These are phyloP conservation scores for Bromus sterilis DNA, from an alignment of 176 grass and related monocot species.

Conservation along the genomic window DNA sequence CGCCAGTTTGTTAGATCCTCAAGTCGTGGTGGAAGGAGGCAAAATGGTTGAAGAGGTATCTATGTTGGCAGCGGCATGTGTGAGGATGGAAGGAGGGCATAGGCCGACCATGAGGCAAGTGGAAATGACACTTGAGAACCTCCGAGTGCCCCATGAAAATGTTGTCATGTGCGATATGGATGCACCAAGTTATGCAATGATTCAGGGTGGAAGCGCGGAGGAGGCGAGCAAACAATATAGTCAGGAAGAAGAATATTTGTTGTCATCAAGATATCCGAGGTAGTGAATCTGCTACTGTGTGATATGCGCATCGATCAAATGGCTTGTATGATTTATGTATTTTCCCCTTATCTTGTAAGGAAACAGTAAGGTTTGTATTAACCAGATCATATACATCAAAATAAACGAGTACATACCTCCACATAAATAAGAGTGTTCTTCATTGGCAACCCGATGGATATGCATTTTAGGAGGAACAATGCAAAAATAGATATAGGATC, in stretches of 20 bases:
- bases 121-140: not conserved
- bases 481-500: too few species aligned
- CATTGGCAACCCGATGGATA: not conserved
- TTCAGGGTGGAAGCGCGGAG: not conserved
- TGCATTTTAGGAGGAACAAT: too few species aligned
- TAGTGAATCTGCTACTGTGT: not conserved
- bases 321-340: not conserved
- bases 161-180: not conserved
- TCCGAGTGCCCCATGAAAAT: not conserved
- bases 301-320: not conserved
- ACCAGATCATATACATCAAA: not conserved
- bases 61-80: conserved; percentile 12
- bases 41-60: not conserved
- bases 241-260: not conserved
- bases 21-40: not conserved
- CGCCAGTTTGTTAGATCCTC: not conserved
- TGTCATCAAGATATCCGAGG: not conserved
- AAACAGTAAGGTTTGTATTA: not conserved
- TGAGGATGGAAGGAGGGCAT: conserved; percentile 10
- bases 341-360: not conserved
- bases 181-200: not conserved
- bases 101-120: conserved; percentile 21
- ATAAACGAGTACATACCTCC: not conserved
- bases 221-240: not conserved
- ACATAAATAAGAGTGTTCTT: not conserved